Conservation (phyloP, 2,329 filamentous ascomycete species). For the Colletotrichum eremochloae region DNA sequence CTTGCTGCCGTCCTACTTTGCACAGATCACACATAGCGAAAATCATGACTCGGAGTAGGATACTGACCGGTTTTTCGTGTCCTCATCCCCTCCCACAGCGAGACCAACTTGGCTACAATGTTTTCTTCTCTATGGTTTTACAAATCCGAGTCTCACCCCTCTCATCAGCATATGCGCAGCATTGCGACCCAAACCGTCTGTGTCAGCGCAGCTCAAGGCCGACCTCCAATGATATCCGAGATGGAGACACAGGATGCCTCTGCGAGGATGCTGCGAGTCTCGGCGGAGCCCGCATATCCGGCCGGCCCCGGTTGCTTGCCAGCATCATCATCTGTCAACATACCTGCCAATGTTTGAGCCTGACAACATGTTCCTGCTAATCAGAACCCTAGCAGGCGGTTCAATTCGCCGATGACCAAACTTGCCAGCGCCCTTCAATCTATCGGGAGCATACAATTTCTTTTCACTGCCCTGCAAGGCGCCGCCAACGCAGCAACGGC, state of each 20-base stretch:
- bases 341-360: slow-evolving; percentile 17
- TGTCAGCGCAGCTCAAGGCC: slow-evolving; percentile 3
- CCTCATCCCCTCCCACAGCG: background rate
- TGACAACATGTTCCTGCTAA: background rate
- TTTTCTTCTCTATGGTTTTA: slow-evolving; percentile 16
- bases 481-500: slow-evolving; percentile 38
- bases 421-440: slow-evolving; percentile 15
- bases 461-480: slow-evolving; percentile 34
- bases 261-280: slow-evolving; percentile 36
- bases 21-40: background rate
- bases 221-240: slow-evolving; percentile 17
- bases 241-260: slow-evolving; percentile 14
- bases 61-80: background rate
- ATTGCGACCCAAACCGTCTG: slow-evolving; percentile 1
- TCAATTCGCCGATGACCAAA: background rate
- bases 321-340: slow-evolving; percentile 17
- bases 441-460: background rate
- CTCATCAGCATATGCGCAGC: slow-evolving; percentile 8
- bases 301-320: slow-evolving; percentile 29
- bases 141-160: background rate
- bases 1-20: background rate
- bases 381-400: slow-evolving; percentile 5
- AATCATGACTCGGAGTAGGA: background rate
- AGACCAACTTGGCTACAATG: background rate
- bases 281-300: slow-evolving; percentile 35